Conservation (phyloP, 352 stramenopile species). For the Pythium biforme region DNA sequence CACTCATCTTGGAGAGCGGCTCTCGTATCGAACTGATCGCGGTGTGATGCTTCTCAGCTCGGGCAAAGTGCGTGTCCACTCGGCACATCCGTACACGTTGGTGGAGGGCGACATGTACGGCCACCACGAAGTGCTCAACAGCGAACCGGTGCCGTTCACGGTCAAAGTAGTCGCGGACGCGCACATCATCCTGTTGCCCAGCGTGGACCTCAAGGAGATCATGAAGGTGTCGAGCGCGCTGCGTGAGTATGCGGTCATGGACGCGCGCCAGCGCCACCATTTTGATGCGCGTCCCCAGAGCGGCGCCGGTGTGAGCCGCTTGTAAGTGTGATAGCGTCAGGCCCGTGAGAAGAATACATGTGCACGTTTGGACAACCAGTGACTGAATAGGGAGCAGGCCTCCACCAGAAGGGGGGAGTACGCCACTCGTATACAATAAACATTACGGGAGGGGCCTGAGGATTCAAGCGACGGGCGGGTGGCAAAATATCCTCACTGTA, state of each 20-base stretch:
- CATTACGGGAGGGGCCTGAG: slow-evolving; percentile 15
- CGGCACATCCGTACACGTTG: slow-evolving; percentile 60
- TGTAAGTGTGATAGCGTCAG: slow-evolving; percentile 7
- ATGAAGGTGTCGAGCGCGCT: slow-evolving; percentile 39
- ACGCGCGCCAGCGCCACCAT: slow-evolving; percentile 13
- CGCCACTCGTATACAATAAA: slow-evolving; percentile 25
- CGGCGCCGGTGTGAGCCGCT: slow-evolving; percentile 10
- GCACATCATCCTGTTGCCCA: slow-evolving; percentile 65
- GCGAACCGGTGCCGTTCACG: slow-evolving; percentile 76
- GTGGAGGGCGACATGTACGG: slow-evolving; percentile 55
- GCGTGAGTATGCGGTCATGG: slow-evolving; percentile 18
- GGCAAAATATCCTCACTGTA: not conserved
- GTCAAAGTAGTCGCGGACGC: slow-evolving; percentile 48
- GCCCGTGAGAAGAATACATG: not conserved
- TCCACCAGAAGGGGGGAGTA: slow-evolving; percentile 2
- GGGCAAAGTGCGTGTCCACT: slow-evolving; percentile 60
- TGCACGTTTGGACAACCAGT: not conserved
- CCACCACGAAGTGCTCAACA: slow-evolving; percentile 61
- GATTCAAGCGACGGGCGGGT: not conserved
- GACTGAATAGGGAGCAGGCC: not conserved
- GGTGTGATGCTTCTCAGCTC: slow-evolving; percentile 34
- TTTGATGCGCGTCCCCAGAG: not conserved
- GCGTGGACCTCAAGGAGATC: slow-evolving; percentile 56
- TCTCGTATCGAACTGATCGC: not conserved
- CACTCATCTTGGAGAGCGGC: not conserved